Base-by-base conservation (phyloP, 1,139 yeast species). In the Suhomyces ambrosiae region DNA sequence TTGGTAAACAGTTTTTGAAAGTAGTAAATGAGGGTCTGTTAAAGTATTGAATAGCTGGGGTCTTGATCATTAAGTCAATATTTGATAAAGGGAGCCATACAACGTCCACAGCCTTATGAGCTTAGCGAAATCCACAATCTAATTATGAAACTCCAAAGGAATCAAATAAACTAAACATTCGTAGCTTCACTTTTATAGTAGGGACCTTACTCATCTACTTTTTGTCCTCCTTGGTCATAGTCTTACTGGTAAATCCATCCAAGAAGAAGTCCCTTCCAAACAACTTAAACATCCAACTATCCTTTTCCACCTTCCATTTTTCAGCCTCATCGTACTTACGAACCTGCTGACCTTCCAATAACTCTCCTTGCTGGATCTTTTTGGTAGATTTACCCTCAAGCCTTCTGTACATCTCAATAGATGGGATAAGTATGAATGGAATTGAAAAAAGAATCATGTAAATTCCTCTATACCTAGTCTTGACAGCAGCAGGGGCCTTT, bases 171-270 rank as follows among this genome's bases (percentile, higher is more conserved):
- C n/a, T n/a, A n/a, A n/a, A n/a, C n/a, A n/a, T n/a, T n/a, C n/a
- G n/a, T n/a, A n/a, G n/a, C n/a, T n/a, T n/a, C n/a, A n/a, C n/a
- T n/a, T n/a, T n/a, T n/a, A n/a, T n/a, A n/a, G n/a, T n/a, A n/a
- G n/a, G n/a, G n/a, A n/a, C n/a, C n/a, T n/a, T n/a, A n/a, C n/a
- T n/a, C n/a, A n/a, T n/a, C n/a, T n/a, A n/a, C n/a, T n/a, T n/a
- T n/a, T 31, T 29, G n/a, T 38, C 25, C 11, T 31, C 33, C 18
- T 40, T 40, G 13, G 50, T 49, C 66, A 70, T 65, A 4, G 76
- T 68, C 41, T 58, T 65, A 46, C 75, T 69, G 11, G 77, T 71
- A 40, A 68, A 67, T 13, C 76, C 76, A 40, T 71, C 76, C 37
- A 69, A 56, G 45, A 66, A 71, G 53, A 65, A 70, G 42, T 71